Percentiles rank a stretch among this genome's conserved stretches.
Evolutionary conservation across 2,329 filamentous ascomycete species (phyloP).

Genomic region (Aphanocladium album): DNA sequence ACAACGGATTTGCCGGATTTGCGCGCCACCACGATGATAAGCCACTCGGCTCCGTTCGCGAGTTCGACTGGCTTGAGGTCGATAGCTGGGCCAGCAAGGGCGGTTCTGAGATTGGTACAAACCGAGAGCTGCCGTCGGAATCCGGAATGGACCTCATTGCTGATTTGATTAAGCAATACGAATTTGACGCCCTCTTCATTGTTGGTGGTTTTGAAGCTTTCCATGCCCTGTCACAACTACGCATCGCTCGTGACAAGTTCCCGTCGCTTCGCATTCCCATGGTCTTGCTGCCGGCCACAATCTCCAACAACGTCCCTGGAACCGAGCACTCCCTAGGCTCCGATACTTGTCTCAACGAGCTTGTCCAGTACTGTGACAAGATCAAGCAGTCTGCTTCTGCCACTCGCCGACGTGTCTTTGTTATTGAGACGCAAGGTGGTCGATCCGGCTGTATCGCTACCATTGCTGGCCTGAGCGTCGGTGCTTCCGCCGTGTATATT

Average conservation of each 20-base stretch:
- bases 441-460: constrained; percentile 91
- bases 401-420: constrained; percentile 87
- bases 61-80: constrained; percentile 88
- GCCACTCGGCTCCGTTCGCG: constrained; percentile 75
- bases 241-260: constrained; percentile 72
- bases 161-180: constrained; percentile 75
- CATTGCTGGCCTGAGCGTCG: constrained; percentile 83
- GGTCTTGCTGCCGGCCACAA: constrained; percentile 87
- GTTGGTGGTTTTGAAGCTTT: constrained; percentile 96
- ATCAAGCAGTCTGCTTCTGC: constrained; percentile 96
- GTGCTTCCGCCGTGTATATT: constrained; percentile 89
- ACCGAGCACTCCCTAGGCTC: constrained; percentile 96
- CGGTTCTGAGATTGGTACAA: constrained; percentile 96
- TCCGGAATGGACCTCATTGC: constrained; percentile 79
- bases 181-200: constrained; percentile 86
- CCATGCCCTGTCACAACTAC: constrained; percentile 82
- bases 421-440: constrained; percentile 96
- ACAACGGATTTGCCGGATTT: constrained; percentile 95
- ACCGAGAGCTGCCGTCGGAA: constrained; percentile 84
- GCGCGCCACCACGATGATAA: constrained; percentile 83
- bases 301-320: constrained; percentile 97
- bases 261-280: constrained; percentile 89
- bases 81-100: constrained; percentile 95
- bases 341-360: constrained; percentile 92
- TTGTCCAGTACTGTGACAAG: constrained; percentile 93